Evolutionary conservation across 2,329 filamentous ascomycete species (phyloP).

Genomic region (Aspergillus latus): DNA sequence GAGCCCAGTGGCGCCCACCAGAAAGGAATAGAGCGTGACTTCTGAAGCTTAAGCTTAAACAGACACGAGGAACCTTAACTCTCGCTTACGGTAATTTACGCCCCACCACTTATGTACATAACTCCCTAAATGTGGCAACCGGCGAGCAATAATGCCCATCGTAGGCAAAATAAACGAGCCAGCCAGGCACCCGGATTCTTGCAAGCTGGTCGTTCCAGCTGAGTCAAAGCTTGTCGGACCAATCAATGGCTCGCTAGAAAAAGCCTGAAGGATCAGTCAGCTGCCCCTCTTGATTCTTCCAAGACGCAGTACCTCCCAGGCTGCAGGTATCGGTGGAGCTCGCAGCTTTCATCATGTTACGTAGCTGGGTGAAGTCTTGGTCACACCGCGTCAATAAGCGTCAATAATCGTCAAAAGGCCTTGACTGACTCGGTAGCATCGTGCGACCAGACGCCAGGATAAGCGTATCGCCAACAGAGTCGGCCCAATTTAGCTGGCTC

Average conservation of each 20-base stretch:
- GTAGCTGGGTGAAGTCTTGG: neutral
- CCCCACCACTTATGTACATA: neutral
- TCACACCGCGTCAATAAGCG: neutral
- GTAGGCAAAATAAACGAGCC: slow-evolving; percentile 13
- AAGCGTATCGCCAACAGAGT: slow-evolving; percentile 38
- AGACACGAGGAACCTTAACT: slow-evolving; percentile 44
- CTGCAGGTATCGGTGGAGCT: too few species aligned
- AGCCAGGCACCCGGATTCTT: slow-evolving; percentile 1
- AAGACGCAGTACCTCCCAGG: too few species aligned
- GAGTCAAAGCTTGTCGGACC: neutral
- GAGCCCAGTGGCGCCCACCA: slow-evolving; percentile 15
- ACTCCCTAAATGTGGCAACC: too few species aligned
- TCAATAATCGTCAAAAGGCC: neutral
- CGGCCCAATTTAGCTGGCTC: slow-evolving; percentile 26
- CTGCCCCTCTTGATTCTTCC: slow-evolving; percentile 1
- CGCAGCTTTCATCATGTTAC: neutral
- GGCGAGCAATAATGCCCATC: neutral
- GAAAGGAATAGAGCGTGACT: slow-evolving; percentile 35
- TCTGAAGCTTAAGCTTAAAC: slow-evolving; percentile 47
- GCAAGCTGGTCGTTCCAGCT: neutral
- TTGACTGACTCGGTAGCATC: slow-evolving; percentile 5
- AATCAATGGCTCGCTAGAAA: slow-evolving; percentile 1
- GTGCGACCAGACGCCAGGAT: slow-evolving; percentile 20
- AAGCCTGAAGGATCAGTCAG: slow-evolving; percentile 15
- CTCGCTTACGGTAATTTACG: slow-evolving; percentile 31